Evolutionary conservation across 352 stramenopile genomes (phyloP), one percentile per base, ranked within the genome.

Genomic region (Phytophthora pseudosyringae): DNA sequence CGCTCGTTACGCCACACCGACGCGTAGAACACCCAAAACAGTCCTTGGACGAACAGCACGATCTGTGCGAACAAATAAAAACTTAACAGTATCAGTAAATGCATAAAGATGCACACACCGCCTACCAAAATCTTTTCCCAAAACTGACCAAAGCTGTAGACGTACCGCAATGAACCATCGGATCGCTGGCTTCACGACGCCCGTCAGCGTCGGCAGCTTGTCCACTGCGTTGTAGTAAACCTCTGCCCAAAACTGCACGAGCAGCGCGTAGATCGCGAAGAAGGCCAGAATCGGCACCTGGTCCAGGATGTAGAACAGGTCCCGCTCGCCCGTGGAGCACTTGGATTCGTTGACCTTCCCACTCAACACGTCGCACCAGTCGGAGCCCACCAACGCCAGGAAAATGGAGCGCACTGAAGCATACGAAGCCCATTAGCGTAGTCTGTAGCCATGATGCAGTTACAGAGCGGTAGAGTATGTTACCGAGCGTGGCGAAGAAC

Each of bases 191-290:
- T 95, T 94, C 18, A 95, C 72, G 11, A 89, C 59, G 10, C 78
- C 71, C 21, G 73, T 80, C 38, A 95, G 72, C 5, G 86, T 77
- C 13, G 72, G 41, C 41, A 95, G 64, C 35, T 87, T 76, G 57
- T 95, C 87, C 45, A 93, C 86, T 29, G 88, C 88, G 41, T 96
- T 94, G 76, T 93, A 96, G 56, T 96, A 96, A 12, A 96, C 86
- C 63, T 96, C 86, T 5, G 88, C 88, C 88, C 88, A 96, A 45
- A 96, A 96, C 54, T 95, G 83, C 64, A 94, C 74, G 25, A 96
- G 76, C 56, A 96, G 68, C 25, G 85, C 76, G 55, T 96, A 95
- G 46, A 90, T 81, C 5, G 82, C 80, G 44, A 96, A 89, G 64
- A 94, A 93, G 5, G 88, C 73, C 46, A 96, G 53, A 54, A 95